Conservation (phyloP, 768 basidiomycete species). For the Suillus luteus region DNA sequence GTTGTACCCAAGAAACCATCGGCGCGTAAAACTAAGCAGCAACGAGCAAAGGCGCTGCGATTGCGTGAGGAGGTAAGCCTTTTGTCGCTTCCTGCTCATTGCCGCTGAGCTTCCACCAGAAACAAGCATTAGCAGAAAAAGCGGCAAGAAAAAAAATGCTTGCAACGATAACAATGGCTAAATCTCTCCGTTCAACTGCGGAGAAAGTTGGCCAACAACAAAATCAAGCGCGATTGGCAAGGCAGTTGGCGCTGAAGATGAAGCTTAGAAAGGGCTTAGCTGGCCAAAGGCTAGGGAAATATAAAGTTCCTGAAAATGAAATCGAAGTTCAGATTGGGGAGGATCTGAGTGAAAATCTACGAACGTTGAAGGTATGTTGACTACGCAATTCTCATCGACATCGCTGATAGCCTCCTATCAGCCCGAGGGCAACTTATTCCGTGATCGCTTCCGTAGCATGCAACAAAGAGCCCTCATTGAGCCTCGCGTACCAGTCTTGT, state of each 20-base stretch:
- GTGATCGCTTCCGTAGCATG: constrained; percentile 83
- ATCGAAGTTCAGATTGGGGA: constrained; percentile 91
- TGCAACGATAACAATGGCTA: constrained; percentile 57
- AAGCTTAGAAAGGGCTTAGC: constrained; percentile 64
- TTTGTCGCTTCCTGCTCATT: neutral
- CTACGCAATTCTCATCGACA: neutral
- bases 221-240: constrained; percentile 37
- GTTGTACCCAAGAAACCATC: constrained; percentile 43
- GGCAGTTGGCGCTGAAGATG: constrained; percentile 45
- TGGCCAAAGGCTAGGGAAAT: constrained; percentile 79
- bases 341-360: constrained; percentile 81
- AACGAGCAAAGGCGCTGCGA: constrained; percentile 67
- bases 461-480: constrained; percentile 88
- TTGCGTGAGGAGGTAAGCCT: constrained; percentile 61
- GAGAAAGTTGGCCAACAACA: constrained; percentile 39
- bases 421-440: constrained; percentile 94
- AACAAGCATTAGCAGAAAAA: constrained; percentile 62
- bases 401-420: constrained; percentile 31
- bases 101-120: constrained; percentile 40
- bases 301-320: constrained; percentile 64
- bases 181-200: constrained; percentile 49
- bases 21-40: constrained; percentile 58
- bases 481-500: constrained; percentile 81
- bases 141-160: constrained; percentile 61
- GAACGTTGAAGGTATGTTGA: constrained; percentile 73